Evolutionary conservation across 805 yeast species (phyloP), one percentile per base, ranked within the genome.

Genomic region (Candida sphagnicola): DNA sequence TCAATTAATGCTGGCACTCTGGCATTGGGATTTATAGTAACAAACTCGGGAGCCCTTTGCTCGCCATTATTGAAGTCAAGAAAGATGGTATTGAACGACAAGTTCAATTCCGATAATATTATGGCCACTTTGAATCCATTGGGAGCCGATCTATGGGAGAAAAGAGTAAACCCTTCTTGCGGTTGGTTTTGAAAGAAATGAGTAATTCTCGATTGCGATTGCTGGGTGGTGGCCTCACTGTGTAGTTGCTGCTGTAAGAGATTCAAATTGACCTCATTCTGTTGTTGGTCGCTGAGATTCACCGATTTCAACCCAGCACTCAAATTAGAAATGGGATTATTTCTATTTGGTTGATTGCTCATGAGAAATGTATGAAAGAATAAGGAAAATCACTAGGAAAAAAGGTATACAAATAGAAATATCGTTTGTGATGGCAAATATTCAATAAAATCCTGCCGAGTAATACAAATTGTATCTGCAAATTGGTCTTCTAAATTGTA

Each of bases 41-140:
- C 89, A 52, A 90, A 90, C 59, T 89, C 95, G 0, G 97, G 96
- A 2, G 95, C 86, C 45, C 96, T 68, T 59, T 90, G 96, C 61
- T 90, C 97, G 42, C 95, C 95, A 45, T 73, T 73, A 58, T 84
- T 84, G 62, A 90, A 88, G 63, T 90, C 96, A 39, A 90, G 68
- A 50, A 86, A 83, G 39, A 89, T 79, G 2, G 96, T 88, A 49
- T 80, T 78, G 65, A 84, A 91, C 24, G 77, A 77, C 54, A 83
- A 74, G 41, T 84, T 84, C 49, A 91, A 74, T 61, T 91, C 98
- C 41, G 88, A 78, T 42, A 93, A 68, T 21, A 88, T 82, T 32
- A 90, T 88, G 18, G 97, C 96, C 12, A 91, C 95, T 62, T 93
- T 91, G 72, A 87, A 90, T 1, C 97, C 97, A 61, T 90, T 90